phyloP scores from a whole-genome alignment of 148 eudicot genomes.

The Rhododendron mucronatum region DNA sequence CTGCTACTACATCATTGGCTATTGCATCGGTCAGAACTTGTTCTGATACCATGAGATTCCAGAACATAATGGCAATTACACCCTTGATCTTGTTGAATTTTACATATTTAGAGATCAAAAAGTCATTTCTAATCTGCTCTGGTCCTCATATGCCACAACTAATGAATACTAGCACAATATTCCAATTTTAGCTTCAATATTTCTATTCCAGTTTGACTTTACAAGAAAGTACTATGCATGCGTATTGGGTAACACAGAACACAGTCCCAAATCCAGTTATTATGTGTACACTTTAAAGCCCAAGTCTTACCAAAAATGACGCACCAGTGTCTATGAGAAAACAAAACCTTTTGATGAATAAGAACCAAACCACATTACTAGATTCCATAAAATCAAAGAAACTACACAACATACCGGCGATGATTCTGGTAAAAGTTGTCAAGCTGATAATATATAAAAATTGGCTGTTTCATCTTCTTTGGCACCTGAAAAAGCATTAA shows the following conservation, averaged over 20 bases:
- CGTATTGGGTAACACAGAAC: not conserved
- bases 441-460: slow-evolving; percentile 57
- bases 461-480: slow-evolving; percentile 59
- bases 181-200: not conserved
- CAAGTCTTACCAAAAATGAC: not conserved
- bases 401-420: slow-evolving; percentile 36
- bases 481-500: slow-evolving; percentile 34
- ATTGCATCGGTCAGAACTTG: not conserved
- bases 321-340: not conserved
- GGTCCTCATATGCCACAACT: not conserved
- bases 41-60: not conserved
- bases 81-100: not conserved
- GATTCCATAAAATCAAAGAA: not conserved
- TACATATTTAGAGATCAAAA: not conserved
- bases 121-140: not conserved
- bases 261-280: not conserved
- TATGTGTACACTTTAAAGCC: too few relatives aligned
- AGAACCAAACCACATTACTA: not conserved
- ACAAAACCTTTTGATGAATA: not conserved
- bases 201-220: not conserved
- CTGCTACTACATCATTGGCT: not conserved
- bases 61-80: not conserved
- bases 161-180: not conserved
- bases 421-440: slow-evolving; percentile 74
- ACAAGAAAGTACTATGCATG: not conserved